These are phyloP conservation scores for Stagonosporopsis chrysanthemi DNA, from an alignment of 2,329 filamentous ascomycete genomes.

Conservation along the genomic window DNA sequence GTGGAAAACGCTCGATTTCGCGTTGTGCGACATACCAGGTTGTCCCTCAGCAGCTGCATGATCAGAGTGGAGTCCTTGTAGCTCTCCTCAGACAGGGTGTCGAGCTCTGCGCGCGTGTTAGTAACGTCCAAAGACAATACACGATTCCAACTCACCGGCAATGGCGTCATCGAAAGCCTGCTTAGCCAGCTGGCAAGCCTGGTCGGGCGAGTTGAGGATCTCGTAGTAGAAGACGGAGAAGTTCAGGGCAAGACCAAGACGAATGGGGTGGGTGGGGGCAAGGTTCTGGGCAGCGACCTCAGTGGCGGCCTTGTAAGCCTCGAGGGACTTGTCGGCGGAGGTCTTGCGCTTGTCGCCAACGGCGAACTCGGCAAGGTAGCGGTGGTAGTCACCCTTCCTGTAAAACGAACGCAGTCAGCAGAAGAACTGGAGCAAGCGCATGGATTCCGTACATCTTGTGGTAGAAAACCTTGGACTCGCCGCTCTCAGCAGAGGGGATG, in stretches of 20 bases:
- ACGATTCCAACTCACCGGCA: slow-evolving; percentile 65
- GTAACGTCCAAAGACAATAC: slow-evolving; percentile 7
- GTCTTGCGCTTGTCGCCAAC: slow-evolving; percentile 93
- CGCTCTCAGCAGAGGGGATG: slow-evolving; percentile 91
- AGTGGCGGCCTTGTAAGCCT: slow-evolving; percentile 95
- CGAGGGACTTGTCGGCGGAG: slow-evolving; percentile 90
- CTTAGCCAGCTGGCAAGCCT: slow-evolving; percentile 97
- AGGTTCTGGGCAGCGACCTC: slow-evolving; percentile 90
- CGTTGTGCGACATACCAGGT: slow-evolving; percentile 68
- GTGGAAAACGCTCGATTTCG: too few species aligned
- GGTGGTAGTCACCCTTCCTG: slow-evolving; percentile 99
- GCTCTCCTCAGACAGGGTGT: slow-evolving; percentile 96
- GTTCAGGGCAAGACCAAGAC: slow-evolving; percentile 90
- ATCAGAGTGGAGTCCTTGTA: slow-evolving; percentile 99
- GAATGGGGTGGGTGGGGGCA: slow-evolving; percentile 90
- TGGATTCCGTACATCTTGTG: slow-evolving; percentile 86
- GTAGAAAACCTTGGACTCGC: slow-evolving; percentile 99
- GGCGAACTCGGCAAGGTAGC: slow-evolving; percentile 97
- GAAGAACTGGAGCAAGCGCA: background rate
- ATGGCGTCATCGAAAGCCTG: slow-evolving; percentile 96
- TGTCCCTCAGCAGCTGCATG: slow-evolving; percentile 98
- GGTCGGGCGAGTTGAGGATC: slow-evolving; percentile 97
- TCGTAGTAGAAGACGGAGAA: slow-evolving; percentile 99
- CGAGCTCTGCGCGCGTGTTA: slow-evolving; percentile 71
- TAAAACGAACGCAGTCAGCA: slow-evolving; percentile 38